Evolutionary conservation across 1,284 basidiomycete genomes (phyloP).

Genomic region (Tilletiopsis washingtonensis): DNA sequence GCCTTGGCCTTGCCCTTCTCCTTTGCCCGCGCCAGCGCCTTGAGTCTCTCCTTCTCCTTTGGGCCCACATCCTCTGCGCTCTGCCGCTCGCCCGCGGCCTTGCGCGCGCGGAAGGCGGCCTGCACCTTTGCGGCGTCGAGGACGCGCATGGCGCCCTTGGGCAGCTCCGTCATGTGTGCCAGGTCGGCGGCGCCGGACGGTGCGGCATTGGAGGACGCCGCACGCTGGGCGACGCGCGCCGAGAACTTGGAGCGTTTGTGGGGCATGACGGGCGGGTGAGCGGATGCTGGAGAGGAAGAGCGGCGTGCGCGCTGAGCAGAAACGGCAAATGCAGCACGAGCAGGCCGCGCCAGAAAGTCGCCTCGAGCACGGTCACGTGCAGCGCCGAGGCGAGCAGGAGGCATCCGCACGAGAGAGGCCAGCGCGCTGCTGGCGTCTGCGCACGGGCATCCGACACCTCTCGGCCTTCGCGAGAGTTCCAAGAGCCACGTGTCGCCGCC

Average conservation of each 20-base stretch:
- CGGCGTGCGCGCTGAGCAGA: too few species aligned
- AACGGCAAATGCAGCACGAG: too few species aligned
- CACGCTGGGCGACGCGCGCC: constrained; percentile 23
- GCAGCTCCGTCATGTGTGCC: constrained; percentile 24
- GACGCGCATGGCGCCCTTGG: constrained; percentile 33
- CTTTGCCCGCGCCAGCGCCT: constrained; percentile 15
- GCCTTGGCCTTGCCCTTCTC: constrained; percentile 10
- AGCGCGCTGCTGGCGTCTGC: too few species aligned
- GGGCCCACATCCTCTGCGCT: background rate
- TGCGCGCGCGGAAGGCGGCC: constrained; percentile 18
- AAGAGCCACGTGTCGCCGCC: too few species aligned
- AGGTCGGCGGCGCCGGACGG: constrained; percentile 14
- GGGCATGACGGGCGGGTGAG: constrained; percentile 31
- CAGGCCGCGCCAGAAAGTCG: too few species aligned
- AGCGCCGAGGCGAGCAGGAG: too few species aligned
- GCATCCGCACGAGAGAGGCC: too few species aligned
- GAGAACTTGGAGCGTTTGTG: constrained; percentile 38
- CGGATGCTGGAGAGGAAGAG: too few species aligned
- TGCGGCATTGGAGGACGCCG: constrained; percentile 18
- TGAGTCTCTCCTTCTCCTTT: background rate
- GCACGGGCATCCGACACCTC: too few species aligned
- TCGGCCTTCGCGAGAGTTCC: too few species aligned
- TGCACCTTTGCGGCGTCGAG: constrained; percentile 29
- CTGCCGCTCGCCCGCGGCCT: constrained; percentile 1
- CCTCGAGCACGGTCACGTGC: too few species aligned